Conservation (phyloP, 1,139 yeast genomes). For the Pichia sp. region DNA sequence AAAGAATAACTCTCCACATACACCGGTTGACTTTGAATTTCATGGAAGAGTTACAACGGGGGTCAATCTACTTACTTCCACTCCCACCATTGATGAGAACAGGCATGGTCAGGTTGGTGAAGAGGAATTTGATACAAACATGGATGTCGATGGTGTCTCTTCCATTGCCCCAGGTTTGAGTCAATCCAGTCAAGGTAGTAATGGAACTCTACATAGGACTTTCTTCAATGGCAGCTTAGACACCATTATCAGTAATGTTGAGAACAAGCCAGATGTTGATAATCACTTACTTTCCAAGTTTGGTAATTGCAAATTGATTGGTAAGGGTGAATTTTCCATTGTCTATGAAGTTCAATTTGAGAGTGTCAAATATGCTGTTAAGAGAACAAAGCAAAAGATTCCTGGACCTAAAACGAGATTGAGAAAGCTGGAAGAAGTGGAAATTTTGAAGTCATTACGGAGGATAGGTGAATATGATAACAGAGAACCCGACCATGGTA, state of each 20-base stretch:
- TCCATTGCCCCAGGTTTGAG: too few relatives aligned
- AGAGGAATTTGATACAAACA: too few relatives aligned
- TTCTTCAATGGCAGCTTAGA: too few relatives aligned
- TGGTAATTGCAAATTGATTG: slow-evolving; percentile 61
- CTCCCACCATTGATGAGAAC: not conserved
- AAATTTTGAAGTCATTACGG: slow-evolving; percentile 39
- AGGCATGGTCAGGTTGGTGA: too few relatives aligned
- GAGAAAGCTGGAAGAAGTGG: slow-evolving; percentile 52
- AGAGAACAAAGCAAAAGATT: slow-evolving; percentile 60
- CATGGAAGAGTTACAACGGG: not conserved
- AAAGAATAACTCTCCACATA: slow-evolving; percentile 9
- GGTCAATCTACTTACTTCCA: not conserved
- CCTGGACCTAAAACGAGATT: slow-evolving; percentile 45
- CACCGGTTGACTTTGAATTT: slow-evolving; percentile 11
- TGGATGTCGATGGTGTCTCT: too few relatives aligned
- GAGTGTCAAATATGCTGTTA: slow-evolving; percentile 71
- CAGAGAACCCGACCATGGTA: not conserved
- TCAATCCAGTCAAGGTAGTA: too few relatives aligned
- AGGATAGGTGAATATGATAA: slow-evolving; percentile 3
- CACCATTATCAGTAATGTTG: too few relatives aligned
- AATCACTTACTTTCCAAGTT: slow-evolving; percentile 62
- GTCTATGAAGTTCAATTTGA: slow-evolving; percentile 74
- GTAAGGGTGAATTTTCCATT: slow-evolving; percentile 82
- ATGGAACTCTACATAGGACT: too few relatives aligned
- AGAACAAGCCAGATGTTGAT: slow-evolving; percentile 31